Evolutionary conservation across 345 rosid genomes (phyloP), one percentile per base, ranked within the genome.

Genomic region (Salix suchowensis): DNA sequence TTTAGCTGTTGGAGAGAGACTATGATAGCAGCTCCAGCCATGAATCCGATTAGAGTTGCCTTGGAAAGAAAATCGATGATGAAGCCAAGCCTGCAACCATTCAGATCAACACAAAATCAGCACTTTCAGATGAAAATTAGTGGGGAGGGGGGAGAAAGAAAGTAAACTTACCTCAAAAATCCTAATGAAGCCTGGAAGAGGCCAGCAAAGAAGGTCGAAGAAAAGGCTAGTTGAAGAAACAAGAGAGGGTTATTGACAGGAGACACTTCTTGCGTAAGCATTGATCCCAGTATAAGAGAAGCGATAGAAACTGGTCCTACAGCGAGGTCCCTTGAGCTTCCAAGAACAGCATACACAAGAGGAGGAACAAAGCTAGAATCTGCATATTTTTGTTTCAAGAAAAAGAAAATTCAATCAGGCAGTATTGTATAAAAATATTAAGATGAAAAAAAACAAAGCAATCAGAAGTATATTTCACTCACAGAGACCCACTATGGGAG

Each of bases 291-390:
- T 46, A 96, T 89, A 71, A 96, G 89, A 58, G 99, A 96, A 46
- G 98, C 96, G 74, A 94, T 96, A 1, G 98, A 95, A 18, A 95
- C 94, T 11, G 98, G 98, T 23, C 98, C 98, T 24, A 93, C 98
- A 2, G 97, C 98, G 23, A 95, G 89, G 77, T 95, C 98, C 81
- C 94, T 88, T 4, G 98, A 95, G 88, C 98, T 95, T 74, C 98
- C 98, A 65, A 93, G 88, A n/a, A 89, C 92, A 68, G 96, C 92
- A 84, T 95, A 95, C 14, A 93, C 90, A 78, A 95, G 88, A 61
- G 98, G 98, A 48, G 98, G 97, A 28, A 91, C 98, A 66, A 95
- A 95, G 90, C 98, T 95, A 9, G 98, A 95, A 88, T 95, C 98
- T 94, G 36, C 50, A 68, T 21, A 68, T 58, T 52, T 66, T 13